Evolutionary conservation across 2,329 filamentous ascomycete genomes (phyloP), one percentile per base, ranked within the genome.

Genomic region (Colletotrichum agaves): DNA sequence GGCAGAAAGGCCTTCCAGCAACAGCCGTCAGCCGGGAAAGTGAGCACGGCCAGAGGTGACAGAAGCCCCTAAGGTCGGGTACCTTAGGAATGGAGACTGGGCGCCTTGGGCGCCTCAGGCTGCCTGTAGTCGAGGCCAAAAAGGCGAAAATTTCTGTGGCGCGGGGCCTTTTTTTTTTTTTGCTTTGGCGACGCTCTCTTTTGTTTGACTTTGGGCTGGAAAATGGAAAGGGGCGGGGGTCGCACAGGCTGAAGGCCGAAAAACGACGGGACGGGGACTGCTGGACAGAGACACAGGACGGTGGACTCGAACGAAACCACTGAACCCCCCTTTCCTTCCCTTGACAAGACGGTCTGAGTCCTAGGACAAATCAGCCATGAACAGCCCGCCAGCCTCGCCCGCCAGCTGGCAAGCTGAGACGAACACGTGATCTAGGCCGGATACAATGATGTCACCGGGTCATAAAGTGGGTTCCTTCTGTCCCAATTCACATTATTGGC

Each of bases 111-210:
- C 63, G 55, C 52, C 59, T 31, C 63, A 69, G 59, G 64, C 62
- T 43, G 53, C 67, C 70, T 67, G 37, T 33, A 13, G 17, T 11
- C 41, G 70, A 61, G 64, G 61, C 60, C 64, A 69, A 68, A 72
- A 61, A 58, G 63, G 33, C 70, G 67, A 70, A 70, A 23, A 58
- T 67, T 63, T 67, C 44, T 63, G 44, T 67, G 63, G 63, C 63
- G 63, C 52, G 63, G 27, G 60, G 60, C 63, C 63, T 23, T 46
- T 33, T 46, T 13, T 13, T 50, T 35, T 43, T 37, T 23, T 63
- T 37, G 41, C 12, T 11, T 39, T 21, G 55, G 23, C 21, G 21
- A 23, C 21, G 21, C 21, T 23, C 4, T 23, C 21, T 23, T 23
- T 23, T 23, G 21, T 23, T 23, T 23, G 21, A 3, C 3, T 41